Evolutionary conservation across 768 basidiomycete genomes (phyloP).

Genomic region (Serendipita vermifera): DNA sequence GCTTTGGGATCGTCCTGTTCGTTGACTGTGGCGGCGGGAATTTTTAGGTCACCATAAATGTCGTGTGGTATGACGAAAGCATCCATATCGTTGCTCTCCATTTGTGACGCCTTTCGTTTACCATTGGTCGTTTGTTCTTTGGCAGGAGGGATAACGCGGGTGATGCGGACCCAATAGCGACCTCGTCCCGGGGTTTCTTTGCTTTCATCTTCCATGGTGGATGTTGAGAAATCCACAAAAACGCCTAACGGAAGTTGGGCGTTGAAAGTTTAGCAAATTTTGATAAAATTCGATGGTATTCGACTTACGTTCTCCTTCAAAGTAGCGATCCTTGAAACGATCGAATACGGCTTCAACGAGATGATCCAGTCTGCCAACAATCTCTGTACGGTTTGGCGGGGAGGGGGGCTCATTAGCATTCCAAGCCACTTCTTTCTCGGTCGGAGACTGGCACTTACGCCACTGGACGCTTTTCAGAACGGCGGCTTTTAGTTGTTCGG

Average conservation of each 20-base stretch:
- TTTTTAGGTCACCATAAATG: constrained; percentile 67
- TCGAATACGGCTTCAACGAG: constrained; percentile 91
- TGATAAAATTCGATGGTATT: constrained; percentile 8
- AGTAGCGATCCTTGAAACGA: constrained; percentile 93
- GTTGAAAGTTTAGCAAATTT: constrained; percentile 33
- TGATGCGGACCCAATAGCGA: neutral
- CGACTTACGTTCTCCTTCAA: constrained; percentile 72
- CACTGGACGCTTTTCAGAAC: constrained; percentile 91
- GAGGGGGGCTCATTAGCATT: constrained; percentile 16
- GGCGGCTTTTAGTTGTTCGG: constrained; percentile 81
- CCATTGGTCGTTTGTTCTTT: neutral
- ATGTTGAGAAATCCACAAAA: neutral
- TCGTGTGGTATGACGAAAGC: constrained; percentile 44
- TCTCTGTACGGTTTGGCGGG: constrained; percentile 45
- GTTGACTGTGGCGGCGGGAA: constrained; percentile 56
- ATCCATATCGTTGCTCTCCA: constrained; percentile 26
- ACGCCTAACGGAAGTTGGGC: constrained; percentile 52
- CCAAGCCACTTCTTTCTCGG: constrained; percentile 13
- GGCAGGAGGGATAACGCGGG: neutral
- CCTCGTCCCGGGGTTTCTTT: neutral
- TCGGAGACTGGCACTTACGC: constrained; percentile 49
- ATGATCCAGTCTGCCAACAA: constrained; percentile 90
- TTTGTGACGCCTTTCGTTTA: constrained; percentile 1
- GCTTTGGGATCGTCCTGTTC: constrained; percentile 61
- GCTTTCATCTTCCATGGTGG: neutral